These are phyloP conservation scores for Candida wancherniae DNA, from an alignment of 805 yeast genomes.

Conservation along the genomic window DNA sequence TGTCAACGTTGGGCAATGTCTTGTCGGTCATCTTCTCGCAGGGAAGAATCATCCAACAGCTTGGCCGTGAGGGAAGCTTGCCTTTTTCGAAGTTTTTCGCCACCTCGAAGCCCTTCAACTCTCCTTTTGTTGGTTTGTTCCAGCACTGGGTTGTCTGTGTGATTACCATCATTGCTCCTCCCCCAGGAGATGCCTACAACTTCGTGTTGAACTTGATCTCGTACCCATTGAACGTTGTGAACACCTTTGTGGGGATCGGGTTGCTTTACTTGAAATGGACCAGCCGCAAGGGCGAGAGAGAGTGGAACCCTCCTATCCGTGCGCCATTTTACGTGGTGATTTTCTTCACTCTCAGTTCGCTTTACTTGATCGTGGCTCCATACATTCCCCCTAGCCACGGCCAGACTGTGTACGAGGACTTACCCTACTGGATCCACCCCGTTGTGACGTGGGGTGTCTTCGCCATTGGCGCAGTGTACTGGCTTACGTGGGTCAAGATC, in stretches of 20 bases:
- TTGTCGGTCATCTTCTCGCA: constrained; percentile 76
- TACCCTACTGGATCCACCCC: constrained; percentile 77
- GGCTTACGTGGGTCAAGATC: constrained; percentile 57
- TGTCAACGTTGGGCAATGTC: constrained; percentile 79
- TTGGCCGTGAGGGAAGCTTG: constrained; percentile 76
- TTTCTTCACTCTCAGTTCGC: constrained; percentile 61
- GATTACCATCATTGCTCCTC: constrained; percentile 65
- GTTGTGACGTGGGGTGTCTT: constrained; percentile 80
- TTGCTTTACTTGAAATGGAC: constrained; percentile 54
- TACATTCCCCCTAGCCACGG: constrained; percentile 68
- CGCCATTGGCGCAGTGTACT: constrained; percentile 60
- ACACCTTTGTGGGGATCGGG: constrained; percentile 60
- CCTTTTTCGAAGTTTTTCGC: constrained; percentile 74
- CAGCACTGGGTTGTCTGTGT: constrained; percentile 76
- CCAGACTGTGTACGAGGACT: constrained; percentile 59
- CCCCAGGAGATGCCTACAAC: constrained; percentile 85
- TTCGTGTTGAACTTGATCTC: constrained; percentile 75
- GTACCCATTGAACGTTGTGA: constrained; percentile 75
- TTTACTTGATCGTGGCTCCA: constrained; percentile 71
- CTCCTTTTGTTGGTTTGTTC: constrained; percentile 69
- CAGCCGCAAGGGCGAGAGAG: constrained; percentile 42
- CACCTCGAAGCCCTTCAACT: constrained; percentile 62
- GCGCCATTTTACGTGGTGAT: constrained; percentile 59
- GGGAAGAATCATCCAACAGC: constrained; percentile 73
- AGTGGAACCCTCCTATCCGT: constrained; percentile 69